Conservation (phyloP, 2,329 filamentous ascomycete genomes). For the Aspergillus calidoustus region DNA sequence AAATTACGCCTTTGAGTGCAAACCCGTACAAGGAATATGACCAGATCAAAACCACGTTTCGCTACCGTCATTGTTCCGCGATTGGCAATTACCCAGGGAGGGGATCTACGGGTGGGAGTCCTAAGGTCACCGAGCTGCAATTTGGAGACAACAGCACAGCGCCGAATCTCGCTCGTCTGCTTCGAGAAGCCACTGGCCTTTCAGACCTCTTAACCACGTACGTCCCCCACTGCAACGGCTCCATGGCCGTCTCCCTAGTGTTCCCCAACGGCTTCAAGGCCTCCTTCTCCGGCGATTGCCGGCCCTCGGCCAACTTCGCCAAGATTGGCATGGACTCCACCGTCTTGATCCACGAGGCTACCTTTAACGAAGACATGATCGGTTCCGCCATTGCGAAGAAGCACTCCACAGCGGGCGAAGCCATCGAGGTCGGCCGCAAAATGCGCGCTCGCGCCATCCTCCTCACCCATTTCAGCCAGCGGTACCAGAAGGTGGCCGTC, state of each 20-base stretch:
- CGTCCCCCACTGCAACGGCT: conserved; percentile 79
- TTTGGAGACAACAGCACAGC: conserved; percentile 30
- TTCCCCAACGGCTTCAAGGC: conserved; percentile 82
- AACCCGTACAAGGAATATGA: conserved; percentile 27
- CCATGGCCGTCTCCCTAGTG: conserved; percentile 76
- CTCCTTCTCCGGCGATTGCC: conserved; percentile 92
- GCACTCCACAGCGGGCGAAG: conserved; percentile 87
- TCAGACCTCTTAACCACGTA: conserved; percentile 66
- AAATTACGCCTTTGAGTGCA: conserved; percentile 56
- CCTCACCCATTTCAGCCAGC: conserved; percentile 92
- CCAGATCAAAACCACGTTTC: conserved; percentile 32
- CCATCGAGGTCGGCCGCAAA: conserved; percentile 71
- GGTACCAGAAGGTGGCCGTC: conserved; percentile 75
- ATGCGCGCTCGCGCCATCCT: conserved; percentile 84
- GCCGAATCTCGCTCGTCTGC: conserved; percentile 42
- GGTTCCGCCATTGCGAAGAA: conserved; percentile 84
- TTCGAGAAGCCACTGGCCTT: conserved; percentile 64
- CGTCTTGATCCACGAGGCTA: conserved; percentile 91
- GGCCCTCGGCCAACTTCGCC: conserved; percentile 74
- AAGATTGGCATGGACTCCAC: conserved; percentile 74
- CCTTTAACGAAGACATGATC: conserved; percentile 83
- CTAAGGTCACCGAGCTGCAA: conserved; percentile 27
- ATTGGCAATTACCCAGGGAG: conserved; percentile 32
- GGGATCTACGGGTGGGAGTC: conserved; percentile 15
- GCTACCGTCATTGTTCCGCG: conserved; percentile 34